Base-by-base conservation (phyloP, 331 rosid genomes). In the Telfairia occidentalis region DNA sequence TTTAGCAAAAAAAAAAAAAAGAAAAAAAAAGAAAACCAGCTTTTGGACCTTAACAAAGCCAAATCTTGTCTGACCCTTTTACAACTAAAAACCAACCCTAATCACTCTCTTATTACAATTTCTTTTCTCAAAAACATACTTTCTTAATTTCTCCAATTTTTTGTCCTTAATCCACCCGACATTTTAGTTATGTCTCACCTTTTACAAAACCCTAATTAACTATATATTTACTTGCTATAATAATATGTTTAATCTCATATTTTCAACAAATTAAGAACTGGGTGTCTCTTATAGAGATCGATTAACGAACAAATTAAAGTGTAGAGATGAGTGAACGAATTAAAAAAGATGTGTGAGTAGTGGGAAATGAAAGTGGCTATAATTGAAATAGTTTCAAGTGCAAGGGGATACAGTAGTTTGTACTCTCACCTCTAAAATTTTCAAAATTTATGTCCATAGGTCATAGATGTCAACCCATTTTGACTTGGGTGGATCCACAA, bases 41-140 rank as follows among this genome's bases (percentile, higher is more conserved):
- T 84, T 85, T 81, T 86, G 80, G 49, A 43, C 30, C 75, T 59
- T 19, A 49, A 19, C 59, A 4, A 48, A 57, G 66, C 23, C 67
- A 49, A 24, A 67, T 46, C 53, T 48, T 73, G 74, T 73, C 74
- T 70, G 50, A 73, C 24, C 59, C 72, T 21, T 65, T 65, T 65
- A 38, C 30, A 35, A 65, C 72, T 65, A 65, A 37, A 65, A 65
- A 65, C 72, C 30, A 38, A 65, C 48, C 18, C 12, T 19, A 40
- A 38, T 38, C 73, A n/a, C 48, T 35, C 26, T 37, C 13, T 32
- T 58, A 34, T 63, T 7, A 60, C 1, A 5, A 40, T 60, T 60
- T 3, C 15, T 63, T 63, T n/a, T 7, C 18, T 63, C 28, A 35
- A 29, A 15, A 61, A 15, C 24, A 32, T n/a, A 18, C n/a, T 65